Base-by-base conservation (phyloP, 768 basidiomycete genomes). In the Russula olivacea region DNA sequence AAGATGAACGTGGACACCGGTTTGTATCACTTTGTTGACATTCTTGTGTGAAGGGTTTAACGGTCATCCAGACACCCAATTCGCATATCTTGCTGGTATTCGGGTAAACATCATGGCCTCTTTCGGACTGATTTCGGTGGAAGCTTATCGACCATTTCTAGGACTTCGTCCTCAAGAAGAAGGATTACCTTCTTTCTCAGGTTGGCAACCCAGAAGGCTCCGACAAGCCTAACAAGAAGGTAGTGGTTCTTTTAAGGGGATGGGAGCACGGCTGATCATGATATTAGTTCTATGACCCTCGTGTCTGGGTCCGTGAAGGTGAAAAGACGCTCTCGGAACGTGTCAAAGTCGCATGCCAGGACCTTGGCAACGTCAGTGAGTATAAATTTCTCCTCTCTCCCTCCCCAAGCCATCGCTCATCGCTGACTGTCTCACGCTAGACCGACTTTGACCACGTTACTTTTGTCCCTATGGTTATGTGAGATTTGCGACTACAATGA, bases 151-250 rank as follows among this genome's bases (percentile, higher is more conserved):
- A 55, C 48, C 55, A 14, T 30, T 28, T 66, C 3, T 67, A 93
- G 82, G 89, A 99, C 80, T 98, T 95, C 73, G 74, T 98, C 71
- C 69, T 72, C 69, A 87, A 84, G 68, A 97, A 91, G 84, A 84
- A 86, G 69, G 96, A 83, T 64, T 98, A 97, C 79, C 81, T 99
- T 69, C 74, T 83, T 72, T 80, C 85, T 34, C 96, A 99, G 74
- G 93, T 98, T 66, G 96, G 96, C 55, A 98, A 98, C 83, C 97
- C 97, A 45, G 95, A 98, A 28, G 95, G 94, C 50, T 74, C 85
- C 23, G 95, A 98, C 78, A 96, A 96, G 81, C 96, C 96, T 61
- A 98, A 99, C 87, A 99, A 99, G 90, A 99, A 98, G 86, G 88
- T 86, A 59, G 23, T 54, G 57, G 2, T 14, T 43, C 5, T 11